These are phyloP conservation scores for Ophiocordyceps camponoti-rufipedis DNA, from an alignment of 2,329 filamentous ascomycete genomes.

Conservation along the genomic window DNA sequence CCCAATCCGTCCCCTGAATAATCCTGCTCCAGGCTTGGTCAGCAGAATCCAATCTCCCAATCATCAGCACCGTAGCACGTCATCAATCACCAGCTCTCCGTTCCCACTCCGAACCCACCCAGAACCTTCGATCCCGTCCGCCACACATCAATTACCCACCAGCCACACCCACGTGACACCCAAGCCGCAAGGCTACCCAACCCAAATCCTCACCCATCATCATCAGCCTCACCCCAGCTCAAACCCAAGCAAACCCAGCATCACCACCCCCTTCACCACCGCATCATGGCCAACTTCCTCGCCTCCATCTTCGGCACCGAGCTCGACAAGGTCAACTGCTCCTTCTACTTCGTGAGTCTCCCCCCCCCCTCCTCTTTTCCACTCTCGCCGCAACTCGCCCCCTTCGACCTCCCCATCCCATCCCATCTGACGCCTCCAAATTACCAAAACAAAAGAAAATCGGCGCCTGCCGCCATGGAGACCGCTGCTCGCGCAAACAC, in stretches of 20 bases:
- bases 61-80: no score
- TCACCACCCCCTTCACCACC: slow-evolving; percentile 5
- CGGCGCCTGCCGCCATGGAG: slow-evolving; percentile 92
- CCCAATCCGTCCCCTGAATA: no score
- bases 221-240: slow-evolving; percentile 1
- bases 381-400: no score
- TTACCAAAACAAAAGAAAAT: slow-evolving; percentile 63
- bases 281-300: slow-evolving; percentile 90
- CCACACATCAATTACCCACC: slow-evolving; percentile 12
- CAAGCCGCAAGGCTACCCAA: slow-evolving; percentile 1
- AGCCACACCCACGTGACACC: no score
- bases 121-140: background rate
- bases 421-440: no score
- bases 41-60: no score
- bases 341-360: slow-evolving; percentile 55
- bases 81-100: no score
- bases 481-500: slow-evolving; percentile 95
- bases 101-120: no score
- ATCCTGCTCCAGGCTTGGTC: no score
- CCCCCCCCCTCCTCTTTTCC: background rate
- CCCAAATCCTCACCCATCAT: background rate
- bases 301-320: slow-evolving; percentile 99
- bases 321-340: slow-evolving; percentile 99
- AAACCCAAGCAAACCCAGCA: background rate
- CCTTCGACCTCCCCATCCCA: background rate